These are phyloP conservation scores for Trametes cubensis DNA, from an alignment of 768 basidiomycete species.

Conservation along the genomic window DNA sequence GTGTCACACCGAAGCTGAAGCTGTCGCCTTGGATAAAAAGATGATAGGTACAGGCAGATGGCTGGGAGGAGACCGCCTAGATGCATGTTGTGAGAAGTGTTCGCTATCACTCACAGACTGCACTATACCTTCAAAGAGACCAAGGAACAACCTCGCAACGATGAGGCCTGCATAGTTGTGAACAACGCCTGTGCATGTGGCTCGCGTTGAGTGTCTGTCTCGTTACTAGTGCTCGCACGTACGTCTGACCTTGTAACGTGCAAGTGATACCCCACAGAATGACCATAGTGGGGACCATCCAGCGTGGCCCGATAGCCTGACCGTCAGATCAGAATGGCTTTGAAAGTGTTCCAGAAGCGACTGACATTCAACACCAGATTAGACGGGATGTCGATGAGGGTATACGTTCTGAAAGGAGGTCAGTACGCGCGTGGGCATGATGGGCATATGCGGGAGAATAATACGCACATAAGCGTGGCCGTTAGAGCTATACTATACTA, in stretches of 20 bases:
- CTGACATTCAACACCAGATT: conserved; percentile 29
- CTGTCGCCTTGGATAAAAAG: conserved; percentile 34
- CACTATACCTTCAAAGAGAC: conserved; percentile 59
- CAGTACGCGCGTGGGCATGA: conserved; percentile 30
- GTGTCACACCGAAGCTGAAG: conserved; percentile 34
- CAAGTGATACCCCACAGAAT: conserved; percentile 70
- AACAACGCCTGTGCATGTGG: conserved; percentile 42
- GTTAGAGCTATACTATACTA: neutral
- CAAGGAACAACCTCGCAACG: conserved; percentile 50
- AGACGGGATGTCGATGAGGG: conserved; percentile 30
- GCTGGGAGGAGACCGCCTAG: conserved; percentile 50
- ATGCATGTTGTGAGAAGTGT: conserved; percentile 21
- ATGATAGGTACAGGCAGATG: conserved; percentile 31
- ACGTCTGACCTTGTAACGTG: conserved; percentile 54
- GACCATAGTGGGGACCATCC: conserved; percentile 63
- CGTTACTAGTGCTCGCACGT: neutral
- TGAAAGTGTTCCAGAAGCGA: neutral
- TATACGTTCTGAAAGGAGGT: conserved; percentile 34
- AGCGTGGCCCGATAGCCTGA: conserved; percentile 55
- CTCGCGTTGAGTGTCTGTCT: neutral
- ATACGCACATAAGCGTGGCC: conserved; percentile 8
- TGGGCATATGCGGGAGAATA: neutral
- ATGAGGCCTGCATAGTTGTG: conserved; percentile 56
- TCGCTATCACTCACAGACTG: too few relatives aligned
- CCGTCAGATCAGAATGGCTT: too few relatives aligned